phyloP scores from a whole-genome alignment of 805 yeast species.

The Candida sphagnicola region DNA sequence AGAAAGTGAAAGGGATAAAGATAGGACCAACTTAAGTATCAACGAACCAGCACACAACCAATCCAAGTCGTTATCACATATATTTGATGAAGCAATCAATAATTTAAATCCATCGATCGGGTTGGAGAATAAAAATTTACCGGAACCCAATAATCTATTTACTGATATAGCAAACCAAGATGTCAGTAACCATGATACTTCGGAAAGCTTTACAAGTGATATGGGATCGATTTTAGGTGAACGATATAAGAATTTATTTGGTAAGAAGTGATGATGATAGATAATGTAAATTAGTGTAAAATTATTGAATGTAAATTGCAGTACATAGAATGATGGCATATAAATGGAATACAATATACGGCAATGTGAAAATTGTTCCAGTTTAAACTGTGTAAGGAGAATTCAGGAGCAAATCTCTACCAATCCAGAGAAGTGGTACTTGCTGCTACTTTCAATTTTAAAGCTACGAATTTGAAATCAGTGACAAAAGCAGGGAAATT shows the following conservation, averaged over 20 bases:
- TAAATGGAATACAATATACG: too few relatives aligned
- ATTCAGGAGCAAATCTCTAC: too few relatives aligned
- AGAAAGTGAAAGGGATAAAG: slow-evolving; percentile 3
- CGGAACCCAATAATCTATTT: slow-evolving; percentile 8
- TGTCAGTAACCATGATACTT: slow-evolving; percentile 6
- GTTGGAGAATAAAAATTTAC: slow-evolving; percentile 3
- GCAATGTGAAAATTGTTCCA: too few relatives aligned
- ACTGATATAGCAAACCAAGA: slow-evolving; percentile 3
- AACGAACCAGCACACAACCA: slow-evolving; percentile 15
- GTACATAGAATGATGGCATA: too few relatives aligned
- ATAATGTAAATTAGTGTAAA: neutral
- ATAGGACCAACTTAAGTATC: slow-evolving; percentile 8
- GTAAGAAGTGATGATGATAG: slow-evolving; percentile 1
- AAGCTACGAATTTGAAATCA: too few relatives aligned
- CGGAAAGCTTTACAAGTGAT: slow-evolving; percentile 18
- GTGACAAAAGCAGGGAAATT: too few relatives aligned
- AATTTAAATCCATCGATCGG: slow-evolving; percentile 1
- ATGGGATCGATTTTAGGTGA: slow-evolving; percentile 19
- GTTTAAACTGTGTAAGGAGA: too few relatives aligned
- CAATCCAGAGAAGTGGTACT: too few relatives aligned
- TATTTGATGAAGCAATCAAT: slow-evolving; percentile 25
- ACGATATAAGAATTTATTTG: slow-evolving; percentile 18
- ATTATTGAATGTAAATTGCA: too few relatives aligned
- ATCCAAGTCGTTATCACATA: slow-evolving; percentile 28
- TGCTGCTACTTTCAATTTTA: too few relatives aligned